Conservation (phyloP, 192 early-diverging fungal genomes). For the Gonapodya sp. region DNA sequence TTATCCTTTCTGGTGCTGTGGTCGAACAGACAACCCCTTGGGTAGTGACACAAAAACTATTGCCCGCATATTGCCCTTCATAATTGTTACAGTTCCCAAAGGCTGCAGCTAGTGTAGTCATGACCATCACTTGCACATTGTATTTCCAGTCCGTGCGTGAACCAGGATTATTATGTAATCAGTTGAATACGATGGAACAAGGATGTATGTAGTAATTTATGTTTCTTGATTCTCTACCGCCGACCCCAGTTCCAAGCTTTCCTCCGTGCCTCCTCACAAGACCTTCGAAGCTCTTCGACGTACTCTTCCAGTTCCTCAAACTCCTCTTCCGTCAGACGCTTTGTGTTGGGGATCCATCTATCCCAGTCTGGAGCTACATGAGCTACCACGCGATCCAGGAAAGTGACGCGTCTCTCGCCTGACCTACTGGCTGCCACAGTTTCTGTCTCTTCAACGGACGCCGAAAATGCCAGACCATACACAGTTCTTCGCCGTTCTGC, state of each 20-base stretch:
- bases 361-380: neutral
- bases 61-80: no score
- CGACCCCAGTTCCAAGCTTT: neutral
- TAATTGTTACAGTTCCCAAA: no score
- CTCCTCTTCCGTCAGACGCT: neutral
- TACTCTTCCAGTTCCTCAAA: conserved; percentile 1
- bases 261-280: neutral
- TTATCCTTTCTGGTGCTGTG: no score
- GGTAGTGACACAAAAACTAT: no score
- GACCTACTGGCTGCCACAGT: neutral
- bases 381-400: neutral
- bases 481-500: neutral
- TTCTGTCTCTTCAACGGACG: neutral
- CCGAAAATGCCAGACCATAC: neutral
- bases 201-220: no score
- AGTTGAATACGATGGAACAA: no score
- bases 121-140: no score
- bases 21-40: no score
- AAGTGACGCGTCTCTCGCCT: neutral
- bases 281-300: neutral
- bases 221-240: no score
- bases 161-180: no score
- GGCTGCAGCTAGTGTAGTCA: no score
- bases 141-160: no score
- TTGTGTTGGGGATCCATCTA: neutral